Base-by-base conservation (phyloP, 2,329 filamentous ascomycete genomes). In the Trichoderma citrinoviride region DNA sequence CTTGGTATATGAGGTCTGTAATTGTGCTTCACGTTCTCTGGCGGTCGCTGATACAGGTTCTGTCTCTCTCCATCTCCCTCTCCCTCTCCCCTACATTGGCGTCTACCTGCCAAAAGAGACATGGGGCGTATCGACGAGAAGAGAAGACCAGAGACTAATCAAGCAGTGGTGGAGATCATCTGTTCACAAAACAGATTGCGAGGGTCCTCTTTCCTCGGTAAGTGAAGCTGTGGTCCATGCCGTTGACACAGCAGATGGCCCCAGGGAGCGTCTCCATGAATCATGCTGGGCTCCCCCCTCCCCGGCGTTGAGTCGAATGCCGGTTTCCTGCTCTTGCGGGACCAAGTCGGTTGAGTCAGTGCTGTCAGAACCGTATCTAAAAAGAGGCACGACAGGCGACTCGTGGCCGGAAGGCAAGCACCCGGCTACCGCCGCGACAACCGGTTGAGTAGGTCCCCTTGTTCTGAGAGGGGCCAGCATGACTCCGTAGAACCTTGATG, bases 351-450 rank as follows among this genome's bases (percentile, higher is more conserved):
- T 53, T 49, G 63, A 65, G 56, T 65, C 56, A 65, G 47, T 37
- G 23, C 29, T 55, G 55, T 61, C 55, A 65, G 56, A 65, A 65
- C 63, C 27, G 55, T 65, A 65, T 65, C 63, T 65, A 61, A 65
- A 65, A 65, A 61, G 27, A 61, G 56, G 56, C 49, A 53, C 47
- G 56, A 47, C 63, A 53, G 19, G 58, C 49, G 58, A 54, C 58
- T 61, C 49, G 40, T 54, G 46, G 19, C 47, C 58, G 49, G 58
- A 61, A 54, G 43, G 40, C 49, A 61, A 37, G 47, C 27, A 49
- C 40, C 58, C 49, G 58, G 58, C 58, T 61, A 47, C 58, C 58
- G 58, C 40, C 49, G 58, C 58, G 58, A 61, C 53, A 61, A 44
- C 58, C 58, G 58, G 49, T 29, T 25, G 44, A 41, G 58, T 43